A percentile compares a stretch with the other conserved stretches of the same genome.
These are phyloP conservation scores for Saxispiralis lemnorum DNA, from an alignment of 495 filamentous ascomycete genomes.

Conservation along the genomic window DNA sequence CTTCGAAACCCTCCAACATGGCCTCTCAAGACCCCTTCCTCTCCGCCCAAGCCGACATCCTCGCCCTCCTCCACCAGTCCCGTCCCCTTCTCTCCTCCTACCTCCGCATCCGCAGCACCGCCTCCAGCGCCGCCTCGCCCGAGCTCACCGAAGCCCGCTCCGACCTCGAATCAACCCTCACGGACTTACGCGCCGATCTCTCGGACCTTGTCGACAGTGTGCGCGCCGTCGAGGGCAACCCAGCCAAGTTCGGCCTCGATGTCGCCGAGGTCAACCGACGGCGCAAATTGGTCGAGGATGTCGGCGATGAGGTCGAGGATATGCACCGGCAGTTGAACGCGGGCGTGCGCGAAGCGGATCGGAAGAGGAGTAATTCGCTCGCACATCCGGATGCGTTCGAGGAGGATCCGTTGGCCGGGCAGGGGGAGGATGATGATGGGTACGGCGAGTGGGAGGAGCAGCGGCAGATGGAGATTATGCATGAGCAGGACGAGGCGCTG, in stretches of 20 bases:
- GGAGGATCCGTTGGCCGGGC: constrained; percentile 30
- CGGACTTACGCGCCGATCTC: constrained; percentile 67
- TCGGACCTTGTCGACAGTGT: constrained; percentile 79
- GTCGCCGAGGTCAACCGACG: constrained; percentile 65
- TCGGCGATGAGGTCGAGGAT: constrained; percentile 70
- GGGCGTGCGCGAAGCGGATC: constrained; percentile 27
- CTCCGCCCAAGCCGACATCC: constrained; percentile 83
- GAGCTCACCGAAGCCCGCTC: constrained; percentile 68
- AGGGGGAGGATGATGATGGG: constrained; percentile 33
- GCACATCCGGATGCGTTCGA: constrained; percentile 57
- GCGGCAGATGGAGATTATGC: constrained; percentile 77
- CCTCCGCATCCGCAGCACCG: constrained; percentile 80
- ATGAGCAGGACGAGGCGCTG: constrained; percentile 82
- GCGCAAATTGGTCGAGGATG: constrained; percentile 68
- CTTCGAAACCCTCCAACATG: not conserved
- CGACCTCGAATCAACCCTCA: constrained; percentile 64
- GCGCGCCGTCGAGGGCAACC: constrained; percentile 72
- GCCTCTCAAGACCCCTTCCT: constrained; percentile 59
- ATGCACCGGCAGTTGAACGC: constrained; percentile 69
- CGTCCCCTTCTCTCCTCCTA: constrained; percentile 84
- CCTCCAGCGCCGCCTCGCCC: constrained; percentile 51
- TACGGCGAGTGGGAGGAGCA: constrained; percentile 83
- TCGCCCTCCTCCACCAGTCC: constrained; percentile 57
- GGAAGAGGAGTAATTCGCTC: constrained; percentile 22
- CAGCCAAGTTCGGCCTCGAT: constrained; percentile 74